These are phyloP conservation scores for Fallopia convolvulus DNA, from an alignment of 148 eudicot species.

Conservation along the genomic window DNA sequence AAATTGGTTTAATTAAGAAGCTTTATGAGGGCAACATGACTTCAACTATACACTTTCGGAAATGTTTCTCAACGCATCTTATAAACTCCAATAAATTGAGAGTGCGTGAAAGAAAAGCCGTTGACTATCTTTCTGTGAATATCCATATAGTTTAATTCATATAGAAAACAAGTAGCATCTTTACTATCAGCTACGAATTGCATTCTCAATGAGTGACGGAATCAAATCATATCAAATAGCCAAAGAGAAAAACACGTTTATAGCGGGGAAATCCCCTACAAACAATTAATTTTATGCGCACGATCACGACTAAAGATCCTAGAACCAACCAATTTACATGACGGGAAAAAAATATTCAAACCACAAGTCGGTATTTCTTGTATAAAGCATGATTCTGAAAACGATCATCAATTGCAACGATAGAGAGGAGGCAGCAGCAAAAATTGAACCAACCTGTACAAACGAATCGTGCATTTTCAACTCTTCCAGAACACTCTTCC, in stretches of 20 bases:
- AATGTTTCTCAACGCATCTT: background rate
- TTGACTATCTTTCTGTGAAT: background rate
- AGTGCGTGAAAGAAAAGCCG: background rate
- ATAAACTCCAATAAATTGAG: background rate
- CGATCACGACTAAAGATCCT: background rate
- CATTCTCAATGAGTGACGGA: background rate
- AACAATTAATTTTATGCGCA: background rate
- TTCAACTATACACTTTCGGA: background rate
- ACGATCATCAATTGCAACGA: background rate
- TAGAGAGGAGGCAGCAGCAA: background rate
- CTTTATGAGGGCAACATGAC: background rate
- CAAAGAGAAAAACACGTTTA: background rate
- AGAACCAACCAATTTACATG: background rate
- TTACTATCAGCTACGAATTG: background rate
- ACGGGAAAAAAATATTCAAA: background rate
- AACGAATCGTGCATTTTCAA: conserved; percentile 74
- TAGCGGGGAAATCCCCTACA: background rate
- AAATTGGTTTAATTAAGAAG: background rate
- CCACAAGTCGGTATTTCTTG: background rate
- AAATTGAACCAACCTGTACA: conserved; percentile 44
- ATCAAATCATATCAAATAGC: background rate
- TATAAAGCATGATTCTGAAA: conserved; percentile 1
- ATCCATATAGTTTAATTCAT: background rate
- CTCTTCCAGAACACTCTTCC: conserved; percentile 55
- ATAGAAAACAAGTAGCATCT: background rate